phyloP scores from a whole-genome alignment of 768 basidiomycete species.

The Daedaleopsis nitida region DNA sequence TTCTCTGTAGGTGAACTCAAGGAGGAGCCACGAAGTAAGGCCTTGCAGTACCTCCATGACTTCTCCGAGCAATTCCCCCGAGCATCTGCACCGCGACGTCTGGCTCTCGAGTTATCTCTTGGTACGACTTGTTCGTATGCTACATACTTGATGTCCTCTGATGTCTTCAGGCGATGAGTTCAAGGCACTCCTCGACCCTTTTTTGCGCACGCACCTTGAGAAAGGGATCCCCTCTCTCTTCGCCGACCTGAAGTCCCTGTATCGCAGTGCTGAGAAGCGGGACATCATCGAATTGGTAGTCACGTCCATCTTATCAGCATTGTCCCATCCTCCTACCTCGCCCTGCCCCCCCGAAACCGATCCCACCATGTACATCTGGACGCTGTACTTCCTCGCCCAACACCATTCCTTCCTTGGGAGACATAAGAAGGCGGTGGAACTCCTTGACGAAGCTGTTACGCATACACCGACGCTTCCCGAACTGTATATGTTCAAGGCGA shows the following conservation, averaged over 20 bases:
- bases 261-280: constrained; percentile 64
- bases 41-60: constrained; percentile 58
- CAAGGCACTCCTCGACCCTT: constrained; percentile 58
- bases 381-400: constrained; percentile 92
- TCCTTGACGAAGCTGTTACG: constrained; percentile 64
- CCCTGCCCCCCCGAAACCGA: constrained; percentile 39
- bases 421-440: constrained; percentile 50
- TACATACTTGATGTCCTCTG: background rate
- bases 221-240: constrained; percentile 95
- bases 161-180: constrained; percentile 61
- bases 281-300: constrained; percentile 68
- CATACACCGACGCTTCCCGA: constrained; percentile 97
- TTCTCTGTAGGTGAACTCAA: constrained; percentile 38
- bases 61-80: constrained; percentile 66
- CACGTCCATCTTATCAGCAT: constrained; percentile 46
- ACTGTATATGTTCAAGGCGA: constrained; percentile 77
- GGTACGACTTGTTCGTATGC: constrained; percentile 35
- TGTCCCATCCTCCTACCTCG: constrained; percentile 38
- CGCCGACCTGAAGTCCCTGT: constrained; percentile 87
- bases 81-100: constrained; percentile 69
- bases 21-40: constrained; percentile 52
- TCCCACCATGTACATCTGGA: constrained; percentile 91
- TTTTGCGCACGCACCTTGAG: constrained; percentile 67
- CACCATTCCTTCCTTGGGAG: constrained; percentile 73
- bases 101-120: constrained; percentile 68